These are phyloP conservation scores for Aspergillus aculeatinus DNA, from an alignment of 2,329 filamentous ascomycete species.

Conservation along the genomic window DNA sequence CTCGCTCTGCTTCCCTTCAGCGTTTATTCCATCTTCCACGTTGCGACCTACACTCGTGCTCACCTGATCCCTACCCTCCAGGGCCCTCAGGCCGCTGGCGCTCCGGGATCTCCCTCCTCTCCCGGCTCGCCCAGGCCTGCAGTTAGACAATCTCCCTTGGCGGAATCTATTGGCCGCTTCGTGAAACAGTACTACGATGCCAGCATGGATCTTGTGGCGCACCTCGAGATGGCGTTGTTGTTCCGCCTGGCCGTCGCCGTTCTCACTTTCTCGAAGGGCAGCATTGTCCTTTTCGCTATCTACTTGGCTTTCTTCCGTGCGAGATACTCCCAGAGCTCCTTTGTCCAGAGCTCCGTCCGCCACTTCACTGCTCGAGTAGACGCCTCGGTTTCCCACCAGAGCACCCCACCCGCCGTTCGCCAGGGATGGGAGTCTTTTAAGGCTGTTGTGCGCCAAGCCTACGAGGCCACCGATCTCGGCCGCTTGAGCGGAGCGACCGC, in stretches of 20 bases:
- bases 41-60: slow-evolving; percentile 91
- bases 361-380: slow-evolving; percentile 74
- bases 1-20: slow-evolving; percentile 90
- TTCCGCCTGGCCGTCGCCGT: slow-evolving; percentile 77
- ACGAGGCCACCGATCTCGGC: slow-evolving; percentile 74
- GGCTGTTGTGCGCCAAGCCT: slow-evolving; percentile 68
- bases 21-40: slow-evolving; percentile 98
- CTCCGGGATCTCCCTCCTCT: slow-evolving; percentile 56
- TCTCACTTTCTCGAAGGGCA: slow-evolving; percentile 83
- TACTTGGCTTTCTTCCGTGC: slow-evolving; percentile 94
- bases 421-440: slow-evolving; percentile 81
- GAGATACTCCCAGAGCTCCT: slow-evolving; percentile 83
- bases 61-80: slow-evolving; percentile 87
- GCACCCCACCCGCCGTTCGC: slow-evolving; percentile 74
- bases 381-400: slow-evolving; percentile 79
- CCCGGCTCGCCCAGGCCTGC: slow-evolving; percentile 53
- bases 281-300: slow-evolving; percentile 80
- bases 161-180: slow-evolving; percentile 84
- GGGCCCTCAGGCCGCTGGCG: slow-evolving; percentile 55
- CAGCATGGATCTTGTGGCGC: slow-evolving; percentile 90
- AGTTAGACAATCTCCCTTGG: slow-evolving; percentile 59
- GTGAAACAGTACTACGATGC: slow-evolving; percentile 98
- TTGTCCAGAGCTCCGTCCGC: slow-evolving; percentile 81
- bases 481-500: slow-evolving; percentile 61
- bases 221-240: slow-evolving; percentile 85